Base-by-base conservation (phyloP, 2,329 filamentous ascomycete species). In the Pseudocercospora macadamiae region DNA sequence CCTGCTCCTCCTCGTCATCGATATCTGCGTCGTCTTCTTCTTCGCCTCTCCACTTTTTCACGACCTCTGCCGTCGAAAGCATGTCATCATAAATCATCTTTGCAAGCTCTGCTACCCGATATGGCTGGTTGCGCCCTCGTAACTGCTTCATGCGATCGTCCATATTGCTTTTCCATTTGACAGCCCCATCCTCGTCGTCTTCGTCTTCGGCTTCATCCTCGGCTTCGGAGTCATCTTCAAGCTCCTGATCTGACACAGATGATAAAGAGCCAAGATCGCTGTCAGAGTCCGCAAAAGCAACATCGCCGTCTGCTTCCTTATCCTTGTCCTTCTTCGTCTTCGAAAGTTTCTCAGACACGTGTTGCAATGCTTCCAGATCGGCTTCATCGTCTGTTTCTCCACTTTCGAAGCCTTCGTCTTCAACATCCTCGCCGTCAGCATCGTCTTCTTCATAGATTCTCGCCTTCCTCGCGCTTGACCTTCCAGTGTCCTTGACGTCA, bases 231-330 rank as follows among this genome's bases (percentile, higher is more conserved):
- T 68, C 79, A 55, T 80, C 80, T 47, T 83, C 82, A 2, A 82
- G 64, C 26, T 83, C 80, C 58, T 82, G 80, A 18, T 84, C 83
- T 6, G 85, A 83, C 7, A 78, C 82, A 1, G 80, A 82, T 7
- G 91, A 96, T 63, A 97, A 76, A 3, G 93, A 96, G 5, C 95
- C 95, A 3, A 99, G 82, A 72, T 99, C 96, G 0, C 95, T 99
- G 74, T 99, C 96, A 70, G 91, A 96, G 70, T 99, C 95, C 12
- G 95, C 95, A 78, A 97, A 99, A 1, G 87, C 91, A 57, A 97
- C 69, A 55, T 96, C 91, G 26, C 86, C 90, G 21, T 86, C 84
- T 9, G 79, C 80, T 19, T 74, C 65, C 32, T 66, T 66, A 54
- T 75, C 81, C 34, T 83, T 79, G 30, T 84, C 82, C 39, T 61